Percentiles rank a stretch among this genome's conserved stretches.
Conservation (phyloP, 2,329 filamentous ascomycete species). For the Colletotrichum horii region DNA sequence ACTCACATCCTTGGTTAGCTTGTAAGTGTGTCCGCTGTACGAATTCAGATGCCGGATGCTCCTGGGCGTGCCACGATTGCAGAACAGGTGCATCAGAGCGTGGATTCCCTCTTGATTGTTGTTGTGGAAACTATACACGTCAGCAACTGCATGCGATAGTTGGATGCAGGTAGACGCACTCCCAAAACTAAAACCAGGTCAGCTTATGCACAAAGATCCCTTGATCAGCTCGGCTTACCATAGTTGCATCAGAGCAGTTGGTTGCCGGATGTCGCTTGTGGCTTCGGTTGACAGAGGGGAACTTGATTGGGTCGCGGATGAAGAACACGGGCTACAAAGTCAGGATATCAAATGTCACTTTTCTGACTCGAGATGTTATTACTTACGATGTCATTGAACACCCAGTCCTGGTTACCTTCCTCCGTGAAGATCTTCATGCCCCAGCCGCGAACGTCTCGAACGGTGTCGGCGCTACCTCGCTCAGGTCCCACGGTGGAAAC, state of each 20-base stretch:
- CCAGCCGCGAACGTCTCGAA: slow-evolving; percentile 75
- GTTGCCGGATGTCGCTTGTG: slow-evolving; percentile 44
- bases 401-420: slow-evolving; percentile 63
- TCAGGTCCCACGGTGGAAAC: slow-evolving; percentile 77
- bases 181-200: slow-evolving; percentile 20
- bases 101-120: slow-evolving; percentile 51
- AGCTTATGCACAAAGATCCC: background rate
- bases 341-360: background rate
- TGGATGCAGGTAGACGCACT: slow-evolving; percentile 48
- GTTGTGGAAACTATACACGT: slow-evolving; percentile 2
- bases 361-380: background rate
- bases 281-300: slow-evolving; percentile 44
- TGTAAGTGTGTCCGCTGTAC: slow-evolving; percentile 49
- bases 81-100: slow-evolving; percentile 51
- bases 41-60: slow-evolving; percentile 47
- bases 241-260: slow-evolving; percentile 43
- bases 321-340: slow-evolving; percentile 46
- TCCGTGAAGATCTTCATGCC: slow-evolving; percentile 68
- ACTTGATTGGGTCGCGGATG: slow-evolving; percentile 46
- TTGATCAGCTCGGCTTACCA: slow-evolving; percentile 39
- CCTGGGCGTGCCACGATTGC: slow-evolving; percentile 45
- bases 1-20: slow-evolving; percentile 36
- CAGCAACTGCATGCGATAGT: slow-evolving; percentile 54
- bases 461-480: slow-evolving; percentile 71
- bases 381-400: slow-evolving; percentile 46